Base-by-base conservation (phyloP, 164 flowering plant genomes). In the Litsea cubeba region DNA sequence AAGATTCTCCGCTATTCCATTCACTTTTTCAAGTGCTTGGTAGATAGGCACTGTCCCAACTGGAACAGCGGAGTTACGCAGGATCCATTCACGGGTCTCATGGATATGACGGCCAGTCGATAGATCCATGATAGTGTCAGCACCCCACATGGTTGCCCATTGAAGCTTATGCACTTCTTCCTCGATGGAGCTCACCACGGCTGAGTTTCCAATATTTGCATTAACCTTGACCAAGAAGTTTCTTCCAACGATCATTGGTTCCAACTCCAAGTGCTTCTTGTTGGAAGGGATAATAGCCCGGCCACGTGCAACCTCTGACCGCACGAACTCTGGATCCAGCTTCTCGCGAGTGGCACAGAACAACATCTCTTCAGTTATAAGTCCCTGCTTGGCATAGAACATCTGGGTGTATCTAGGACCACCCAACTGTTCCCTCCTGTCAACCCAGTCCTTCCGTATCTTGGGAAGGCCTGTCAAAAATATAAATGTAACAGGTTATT, bases 71-170 rank as follows among this genome's bases (percentile, higher is more conserved):
- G 99, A 94, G 79, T 96, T 96, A 20, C 98, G 92, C 18, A 96
- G 77, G 80, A 96, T 96, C 99, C 99, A 96, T 74, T 96, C 99
- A 73, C 98, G 97, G 17, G 99, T 96, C 83, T 96, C 99, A 75
- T 96, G 99, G 78, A 96, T 96, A 84, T 94, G 97, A 46, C 94
- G 94, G 60, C 99, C 99, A 0, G 99, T 96, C 20, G 99, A 96
- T 75, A 96, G 96, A 79, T 96, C 99, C 99, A 96, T 96, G 40
- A 88, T 81, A 23, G 99, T 96, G 77, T 96, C 99, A 7, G 96
- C 98, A 63, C 99, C 99, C 99, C 99, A 96, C 97, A 92, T 94
- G 26, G 99, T 94, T 46, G 99, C 99, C 99, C 99, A 94, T 65
- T 94, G 99, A 78, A 94, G 94, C 82, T 96, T 96, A 72, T 92